Evolutionary conservation across 2,329 filamentous ascomycete genomes (phyloP), one percentile per base, ranked within the genome.

Genomic region (Neoscytalidium dimidiatum): DNA sequence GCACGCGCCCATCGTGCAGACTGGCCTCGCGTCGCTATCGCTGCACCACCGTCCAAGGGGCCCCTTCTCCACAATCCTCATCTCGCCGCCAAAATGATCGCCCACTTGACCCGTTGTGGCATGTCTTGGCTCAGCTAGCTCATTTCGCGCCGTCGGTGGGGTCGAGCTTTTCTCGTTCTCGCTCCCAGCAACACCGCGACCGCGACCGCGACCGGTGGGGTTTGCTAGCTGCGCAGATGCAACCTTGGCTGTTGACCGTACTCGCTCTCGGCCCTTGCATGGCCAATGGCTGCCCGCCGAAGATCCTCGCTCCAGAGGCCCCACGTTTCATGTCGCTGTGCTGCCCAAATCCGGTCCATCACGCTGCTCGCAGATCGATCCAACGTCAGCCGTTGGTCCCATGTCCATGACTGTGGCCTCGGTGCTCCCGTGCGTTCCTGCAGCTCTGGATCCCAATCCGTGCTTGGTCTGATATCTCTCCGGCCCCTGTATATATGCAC

Each of bases 351-450:
- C 33, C 51, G 51, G 51, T 33, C 14, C 26, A 33, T 60, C 56
- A 48, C 48, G 61, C 57, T 49, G 49, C 43, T 46, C 23, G 62
- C 51, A 64, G 62, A 64, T 64, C 62, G 62, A 64, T 57, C 62
- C 62, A 64, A 58, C 62, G 51, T 48, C 62, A 57, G 62, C 62
- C 51, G 41, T 46, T 64, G 51, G 49, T 28, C n/a, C 62, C 51
- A 49, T 48, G 52, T 58, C 62, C 62, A 57, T 38, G 62, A 57
- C 51, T 29, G 43, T 23, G 41, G 62, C 62, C 62, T 64, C 51
- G 35, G 51, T 56, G 62, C 49, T 53, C 62, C 62, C 62, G 62
- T 53, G 62, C 62, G 62, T 64, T 64, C 62, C 62, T 64, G 62
- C 62, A 64, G 62, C 43, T 48, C 44, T 57, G 52, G 33, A 23